Conservation (phyloP, 148 eudicot species). For the Suaeda aralocaspica region DNA sequence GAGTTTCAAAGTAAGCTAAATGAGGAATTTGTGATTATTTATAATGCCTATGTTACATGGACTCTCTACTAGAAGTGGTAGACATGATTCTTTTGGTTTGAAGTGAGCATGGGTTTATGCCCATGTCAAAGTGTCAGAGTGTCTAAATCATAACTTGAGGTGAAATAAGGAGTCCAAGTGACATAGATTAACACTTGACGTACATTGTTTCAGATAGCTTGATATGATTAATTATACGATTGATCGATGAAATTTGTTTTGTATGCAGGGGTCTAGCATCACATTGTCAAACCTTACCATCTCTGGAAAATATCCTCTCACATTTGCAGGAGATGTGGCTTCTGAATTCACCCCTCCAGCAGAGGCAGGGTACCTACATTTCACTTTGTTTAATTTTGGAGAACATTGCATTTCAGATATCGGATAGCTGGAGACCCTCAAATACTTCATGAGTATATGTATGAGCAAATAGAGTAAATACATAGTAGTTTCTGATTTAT, state of each 20-base stretch:
- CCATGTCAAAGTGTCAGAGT: no score
- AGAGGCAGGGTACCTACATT: slow-evolving; percentile 49
- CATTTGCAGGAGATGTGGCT: slow-evolving; percentile 49
- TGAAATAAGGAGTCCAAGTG: no score
- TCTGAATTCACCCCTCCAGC: slow-evolving; percentile 43
- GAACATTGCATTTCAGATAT: no score
- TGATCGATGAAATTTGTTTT: slow-evolving; percentile 12
- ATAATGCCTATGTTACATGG: no score
- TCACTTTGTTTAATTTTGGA: neutral
- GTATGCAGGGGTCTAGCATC: slow-evolving; percentile 50
- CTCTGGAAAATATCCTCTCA: slow-evolving; percentile 43
- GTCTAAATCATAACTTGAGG: no score
- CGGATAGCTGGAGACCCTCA: neutral
- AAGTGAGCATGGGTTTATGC: no score
- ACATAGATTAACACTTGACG: no score
- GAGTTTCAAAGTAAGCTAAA: slow-evolving; percentile 40
- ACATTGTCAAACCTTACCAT: slow-evolving; percentile 41
- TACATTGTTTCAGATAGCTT: no score
- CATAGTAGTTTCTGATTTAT: neutral
- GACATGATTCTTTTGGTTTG: no score
- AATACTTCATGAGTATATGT: neutral
- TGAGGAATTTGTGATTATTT: neutral
- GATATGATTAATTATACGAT: no score
- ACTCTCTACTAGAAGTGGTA: no score
- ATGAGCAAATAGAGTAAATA: neutral